Conservation (phyloP, 2,329 filamentous ascomycete genomes). For the Colletotrichum zoysiae region DNA sequence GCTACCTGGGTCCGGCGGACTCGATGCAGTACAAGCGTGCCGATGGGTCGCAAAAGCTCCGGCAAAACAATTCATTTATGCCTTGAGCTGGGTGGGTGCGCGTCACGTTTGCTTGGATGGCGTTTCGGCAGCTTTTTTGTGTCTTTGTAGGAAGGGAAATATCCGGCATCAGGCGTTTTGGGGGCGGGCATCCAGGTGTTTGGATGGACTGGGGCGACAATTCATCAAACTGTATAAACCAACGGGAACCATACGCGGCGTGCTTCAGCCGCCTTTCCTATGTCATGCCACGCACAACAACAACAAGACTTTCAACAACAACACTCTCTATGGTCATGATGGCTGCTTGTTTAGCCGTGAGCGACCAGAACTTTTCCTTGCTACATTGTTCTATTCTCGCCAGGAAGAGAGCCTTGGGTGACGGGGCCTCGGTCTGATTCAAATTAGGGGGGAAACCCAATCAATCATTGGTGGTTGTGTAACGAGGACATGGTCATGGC, state of each 20-base stretch:
- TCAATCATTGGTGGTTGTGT: neutral
- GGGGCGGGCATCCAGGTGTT: neutral
- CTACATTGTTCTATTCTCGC: neutral
- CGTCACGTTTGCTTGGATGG: neutral
- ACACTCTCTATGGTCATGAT: slow-evolving; percentile 15
- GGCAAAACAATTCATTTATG: slow-evolving; percentile 2
- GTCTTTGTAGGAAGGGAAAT: neutral
- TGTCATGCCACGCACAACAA: neutral
- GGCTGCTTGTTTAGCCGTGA: neutral
- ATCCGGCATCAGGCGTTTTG: slow-evolving; percentile 15
- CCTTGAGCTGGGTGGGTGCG: neutral
- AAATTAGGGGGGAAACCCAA: slow-evolving; percentile 17
- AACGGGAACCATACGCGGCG: neutral
- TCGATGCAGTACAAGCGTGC: slow-evolving; percentile 50
- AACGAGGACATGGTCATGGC: slow-evolving; percentile 16
- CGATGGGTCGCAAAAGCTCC: slow-evolving; percentile 46
- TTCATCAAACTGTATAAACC: slow-evolving; percentile 24
- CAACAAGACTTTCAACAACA: neutral
- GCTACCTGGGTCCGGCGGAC: neutral
- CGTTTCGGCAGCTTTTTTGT: slow-evolving; percentile 13
- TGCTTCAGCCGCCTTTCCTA: slow-evolving; percentile 2
- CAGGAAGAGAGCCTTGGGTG: neutral
- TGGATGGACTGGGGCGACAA: neutral
- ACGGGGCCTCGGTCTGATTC: neutral
- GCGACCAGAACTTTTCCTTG: slow-evolving; percentile 3